Evolutionary conservation across 805 yeast genomes (phyloP).

Genomic region (Ogataea nitratoaversa): DNA sequence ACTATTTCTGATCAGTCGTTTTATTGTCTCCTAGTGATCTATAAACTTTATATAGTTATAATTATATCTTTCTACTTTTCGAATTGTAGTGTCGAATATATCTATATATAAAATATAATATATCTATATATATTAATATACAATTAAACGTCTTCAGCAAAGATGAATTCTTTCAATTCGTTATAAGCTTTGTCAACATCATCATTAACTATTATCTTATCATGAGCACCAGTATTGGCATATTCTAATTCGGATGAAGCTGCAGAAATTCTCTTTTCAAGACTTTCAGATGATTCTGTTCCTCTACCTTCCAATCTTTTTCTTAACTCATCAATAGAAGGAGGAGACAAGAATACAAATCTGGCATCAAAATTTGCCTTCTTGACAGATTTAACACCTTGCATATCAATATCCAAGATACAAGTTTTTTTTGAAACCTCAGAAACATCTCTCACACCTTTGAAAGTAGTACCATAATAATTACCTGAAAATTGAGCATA

Average conservation of each 20-base stretch:
- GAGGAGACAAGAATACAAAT: constrained; percentile 87
- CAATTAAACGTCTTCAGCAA: constrained; percentile 34
- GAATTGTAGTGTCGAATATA: too few species aligned
- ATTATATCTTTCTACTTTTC: too few species aligned
- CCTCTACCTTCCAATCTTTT: constrained; percentile 83
- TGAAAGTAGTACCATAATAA: constrained; percentile 91
- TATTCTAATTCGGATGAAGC: constrained; percentile 87
- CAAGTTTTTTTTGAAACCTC: constrained; percentile 66
- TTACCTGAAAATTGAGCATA: constrained; percentile 98
- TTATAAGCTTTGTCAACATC: constrained; percentile 84
- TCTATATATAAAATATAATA: neutral
- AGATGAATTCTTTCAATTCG: constrained; percentile 74
- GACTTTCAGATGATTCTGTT: constrained; percentile 85
- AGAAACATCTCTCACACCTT: constrained; percentile 73
- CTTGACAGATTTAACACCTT: constrained; percentile 94
- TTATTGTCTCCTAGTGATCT: too few species aligned
- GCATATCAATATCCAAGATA: constrained; percentile 97
- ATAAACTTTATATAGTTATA: too few species aligned
- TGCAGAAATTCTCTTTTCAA: constrained; percentile 79
- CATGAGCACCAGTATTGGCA: constrained; percentile 90
- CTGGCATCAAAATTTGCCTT: constrained; percentile 77
- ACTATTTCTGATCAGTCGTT: too few species aligned
- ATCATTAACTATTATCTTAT: constrained; percentile 82
- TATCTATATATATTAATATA: too few species aligned
- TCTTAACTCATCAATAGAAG: constrained; percentile 75